Evolutionary conservation across 768 basidiomycete species (phyloP).

Genomic region (Pholiota conissans): DNA sequence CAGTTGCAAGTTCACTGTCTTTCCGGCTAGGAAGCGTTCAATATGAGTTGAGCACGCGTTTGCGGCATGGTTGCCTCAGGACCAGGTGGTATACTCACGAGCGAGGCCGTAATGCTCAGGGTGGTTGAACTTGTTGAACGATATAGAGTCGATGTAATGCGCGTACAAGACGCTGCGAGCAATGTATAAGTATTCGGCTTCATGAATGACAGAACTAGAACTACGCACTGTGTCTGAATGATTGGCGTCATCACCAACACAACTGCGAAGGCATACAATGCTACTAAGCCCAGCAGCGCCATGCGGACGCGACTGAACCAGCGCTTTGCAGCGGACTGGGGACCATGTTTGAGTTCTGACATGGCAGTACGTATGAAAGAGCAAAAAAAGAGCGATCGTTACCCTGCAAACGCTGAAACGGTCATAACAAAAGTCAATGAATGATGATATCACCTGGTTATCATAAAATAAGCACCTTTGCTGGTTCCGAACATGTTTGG

Average conservation of each 20-base stretch:
- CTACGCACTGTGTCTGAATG: conserved; percentile 37
- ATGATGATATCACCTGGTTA: not conserved
- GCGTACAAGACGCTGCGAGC: conserved; percentile 35
- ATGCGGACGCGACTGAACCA: conserved; percentile 11
- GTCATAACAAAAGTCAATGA: not conserved
- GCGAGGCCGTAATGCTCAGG: conserved; percentile 43
- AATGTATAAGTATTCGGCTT: not conserved
- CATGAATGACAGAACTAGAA: not conserved
- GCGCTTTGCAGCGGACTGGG: not conserved
- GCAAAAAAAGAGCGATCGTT: too few species aligned
- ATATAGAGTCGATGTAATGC: conserved; percentile 35
- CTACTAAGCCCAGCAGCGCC: conserved; percentile 14
- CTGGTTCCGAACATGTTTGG: too few species aligned
- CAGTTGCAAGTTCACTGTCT: conserved; percentile 58
- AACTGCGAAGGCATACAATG: conserved; percentile 23
- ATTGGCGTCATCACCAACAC: conserved; percentile 36
- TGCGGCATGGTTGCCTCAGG: not conserved
- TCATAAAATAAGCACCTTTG: too few species aligned
- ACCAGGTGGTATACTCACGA: conserved; percentile 27
- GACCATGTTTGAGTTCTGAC: conserved; percentile 8
- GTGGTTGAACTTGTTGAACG: conserved; percentile 36
- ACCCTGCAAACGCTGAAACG: not conserved
- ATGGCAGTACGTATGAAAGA: conserved; percentile 18
- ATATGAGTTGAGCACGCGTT: not conserved
- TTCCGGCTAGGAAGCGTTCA: conserved; percentile 45